phyloP scores from a whole-genome alignment of 2,329 filamentous ascomycete genomes.

The Fusarium coffeatum region DNA sequence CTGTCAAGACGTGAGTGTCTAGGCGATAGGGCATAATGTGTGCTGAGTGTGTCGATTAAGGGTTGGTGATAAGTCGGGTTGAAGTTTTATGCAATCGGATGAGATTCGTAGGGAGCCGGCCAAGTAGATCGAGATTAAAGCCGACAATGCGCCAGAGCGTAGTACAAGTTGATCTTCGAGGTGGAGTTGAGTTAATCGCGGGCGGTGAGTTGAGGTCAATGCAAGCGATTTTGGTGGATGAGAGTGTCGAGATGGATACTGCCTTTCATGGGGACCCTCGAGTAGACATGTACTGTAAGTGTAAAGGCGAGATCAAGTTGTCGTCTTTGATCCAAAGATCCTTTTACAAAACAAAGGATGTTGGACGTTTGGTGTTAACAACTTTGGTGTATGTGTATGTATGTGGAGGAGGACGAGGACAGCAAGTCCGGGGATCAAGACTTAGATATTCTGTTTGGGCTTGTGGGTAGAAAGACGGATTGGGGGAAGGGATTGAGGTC shows the following conservation, averaged over 20 bases:
- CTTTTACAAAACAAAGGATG: conserved; percentile 24
- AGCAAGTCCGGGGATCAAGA: conserved; percentile 45
- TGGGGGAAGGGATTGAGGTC: conserved; percentile 48
- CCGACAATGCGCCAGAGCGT: conserved; percentile 40
- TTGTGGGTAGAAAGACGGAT: conserved; percentile 45
- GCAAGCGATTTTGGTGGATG: conserved; percentile 32
- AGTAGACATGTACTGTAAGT: conserved; percentile 39
- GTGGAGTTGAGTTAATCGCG: conserved; percentile 12
- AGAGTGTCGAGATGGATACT: conserved; percentile 38
- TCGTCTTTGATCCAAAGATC: conserved; percentile 19
- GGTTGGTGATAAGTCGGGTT: conserved; percentile 13
- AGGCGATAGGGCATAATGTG: conserved; percentile 82
- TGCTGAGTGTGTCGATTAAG: conserved; percentile 50
- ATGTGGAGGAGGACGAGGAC: conserved; percentile 41
- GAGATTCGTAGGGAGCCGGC: conserved; percentile 32
- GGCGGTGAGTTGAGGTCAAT: conserved; percentile 28
- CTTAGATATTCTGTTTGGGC: conserved; percentile 47
- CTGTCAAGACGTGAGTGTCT: conserved; percentile 86
- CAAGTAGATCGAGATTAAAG: conserved; percentile 31
- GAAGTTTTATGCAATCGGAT: conserved; percentile 26
- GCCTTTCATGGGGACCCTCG: conserved; percentile 41
- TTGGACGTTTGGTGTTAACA: conserved; percentile 22
- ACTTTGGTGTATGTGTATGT: conserved; percentile 39
- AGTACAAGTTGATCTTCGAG: conserved; percentile 10
- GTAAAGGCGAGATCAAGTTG: conserved; percentile 24